A percentile compares a stretch with the other conserved stretches of the same genome.
Conservation (phyloP, 2,329 filamentous ascomycete genomes). For the Diaporthe nobilis region DNA sequence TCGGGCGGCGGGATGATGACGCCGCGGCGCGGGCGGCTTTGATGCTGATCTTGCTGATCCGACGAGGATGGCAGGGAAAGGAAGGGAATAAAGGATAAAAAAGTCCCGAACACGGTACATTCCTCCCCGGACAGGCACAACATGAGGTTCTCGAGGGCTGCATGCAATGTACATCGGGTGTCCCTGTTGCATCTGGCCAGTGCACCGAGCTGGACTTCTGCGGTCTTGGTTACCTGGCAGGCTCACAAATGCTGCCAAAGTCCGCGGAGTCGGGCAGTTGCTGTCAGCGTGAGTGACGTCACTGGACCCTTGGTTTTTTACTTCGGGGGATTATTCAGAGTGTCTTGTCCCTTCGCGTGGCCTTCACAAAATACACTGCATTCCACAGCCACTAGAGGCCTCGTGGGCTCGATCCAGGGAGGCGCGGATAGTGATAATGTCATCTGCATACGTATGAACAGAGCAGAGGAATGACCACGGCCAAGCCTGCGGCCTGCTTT, state of each 20-base stretch:
- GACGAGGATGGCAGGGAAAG: not conserved
- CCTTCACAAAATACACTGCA: not conserved
- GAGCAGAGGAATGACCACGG: not conserved
- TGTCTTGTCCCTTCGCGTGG: not conserved
- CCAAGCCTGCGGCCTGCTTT: not conserved
- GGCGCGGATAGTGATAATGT: not conserved
- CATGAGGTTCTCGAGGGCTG: not conserved
- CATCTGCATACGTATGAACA: too few relatives aligned
- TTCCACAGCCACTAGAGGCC: not conserved
- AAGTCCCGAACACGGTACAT: not conserved
- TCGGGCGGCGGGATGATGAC: slow-evolving; percentile 19
- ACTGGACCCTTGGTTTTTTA: slow-evolving; percentile 30
- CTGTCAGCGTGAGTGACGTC: slow-evolving; percentile 16
- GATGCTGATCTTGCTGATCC: slow-evolving; percentile 30
- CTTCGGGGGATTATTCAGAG: not conserved
- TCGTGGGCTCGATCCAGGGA: not conserved
- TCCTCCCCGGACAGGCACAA: not conserved
- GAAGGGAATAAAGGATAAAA: not conserved
- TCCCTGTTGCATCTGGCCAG: not conserved
- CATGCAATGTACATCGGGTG: not conserved
- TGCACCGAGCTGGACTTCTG: not conserved
- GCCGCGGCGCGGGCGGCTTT: slow-evolving; percentile 28
- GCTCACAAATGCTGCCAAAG: not conserved
- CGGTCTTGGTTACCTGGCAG: not conserved
- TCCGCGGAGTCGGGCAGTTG: not conserved